Evolutionary conservation across 306 rosid species (phyloP).

Genomic region (Vachellia pachyceras): DNA sequence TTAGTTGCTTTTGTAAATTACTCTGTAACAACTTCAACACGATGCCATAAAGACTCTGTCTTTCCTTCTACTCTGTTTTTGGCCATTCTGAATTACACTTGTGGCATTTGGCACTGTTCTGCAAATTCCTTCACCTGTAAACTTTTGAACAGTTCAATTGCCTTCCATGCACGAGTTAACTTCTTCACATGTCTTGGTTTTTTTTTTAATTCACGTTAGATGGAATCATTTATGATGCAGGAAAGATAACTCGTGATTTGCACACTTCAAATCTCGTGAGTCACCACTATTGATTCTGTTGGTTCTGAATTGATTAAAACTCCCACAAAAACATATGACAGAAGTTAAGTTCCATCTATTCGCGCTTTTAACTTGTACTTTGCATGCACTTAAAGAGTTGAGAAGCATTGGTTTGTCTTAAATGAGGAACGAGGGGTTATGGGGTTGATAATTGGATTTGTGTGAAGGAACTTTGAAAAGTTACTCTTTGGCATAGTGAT

Average conservation of each 20-base stretch:
- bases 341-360: neutral
- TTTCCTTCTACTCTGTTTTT: neutral
- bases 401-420: neutral
- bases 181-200: too few relatives aligned
- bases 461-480: neutral
- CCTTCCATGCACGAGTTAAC: neutral
- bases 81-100: slow-evolving; percentile 3
- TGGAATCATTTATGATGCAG: neutral
- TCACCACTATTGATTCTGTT: neutral
- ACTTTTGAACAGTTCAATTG: neutral
- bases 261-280: neutral
- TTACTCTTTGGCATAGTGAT: neutral
- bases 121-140: neutral
- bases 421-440: neutral
- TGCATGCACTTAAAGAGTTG: neutral
- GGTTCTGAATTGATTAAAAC: neutral
- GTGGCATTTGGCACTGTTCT: slow-evolving; percentile 4
- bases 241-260: neutral
- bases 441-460: neutral
- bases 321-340: neutral
- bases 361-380: neutral
- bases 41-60: neutral
- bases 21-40: neutral
- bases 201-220: too few relatives aligned
- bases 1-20: slow-evolving; percentile 31